Percentiles rank a stretch among this genome's conserved stretches.
phyloP scores from a whole-genome alignment of 805 yeast genomes.

The Barnettozyma pratensis region DNA sequence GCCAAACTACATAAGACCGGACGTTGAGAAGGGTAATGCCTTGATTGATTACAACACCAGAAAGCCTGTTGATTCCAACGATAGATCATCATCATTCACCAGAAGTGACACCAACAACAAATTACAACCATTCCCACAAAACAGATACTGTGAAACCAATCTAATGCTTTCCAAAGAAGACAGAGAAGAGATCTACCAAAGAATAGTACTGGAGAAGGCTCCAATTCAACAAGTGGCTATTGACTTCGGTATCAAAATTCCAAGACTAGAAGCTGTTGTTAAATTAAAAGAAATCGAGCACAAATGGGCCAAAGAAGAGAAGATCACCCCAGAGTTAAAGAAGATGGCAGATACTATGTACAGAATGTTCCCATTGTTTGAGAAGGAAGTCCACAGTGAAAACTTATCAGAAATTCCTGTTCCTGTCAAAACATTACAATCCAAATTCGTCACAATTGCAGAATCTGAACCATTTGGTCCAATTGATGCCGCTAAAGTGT shows the following conservation, averaged over 20 bases:
- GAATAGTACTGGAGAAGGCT: conserved; percentile 44
- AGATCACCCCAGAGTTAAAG: conserved; percentile 49
- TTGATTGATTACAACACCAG: conserved; percentile 31
- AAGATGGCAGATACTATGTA: conserved; percentile 60
- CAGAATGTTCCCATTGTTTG: conserved; percentile 75
- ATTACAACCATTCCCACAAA: conserved; percentile 81
- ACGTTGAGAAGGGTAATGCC: conserved; percentile 37
- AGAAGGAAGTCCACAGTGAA: conserved; percentile 46
- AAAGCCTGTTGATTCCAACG: conserved; percentile 22
- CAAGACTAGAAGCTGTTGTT: conserved; percentile 85
- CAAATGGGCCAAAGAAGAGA: conserved; percentile 48
- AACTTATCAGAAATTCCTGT: conserved; percentile 92
- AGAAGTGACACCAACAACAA: conserved; percentile 10
- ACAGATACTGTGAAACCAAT: conserved; percentile 65
- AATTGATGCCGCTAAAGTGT: conserved; percentile 83
- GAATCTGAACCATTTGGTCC: conserved; percentile 97
- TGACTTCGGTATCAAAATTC: conserved; percentile 72
- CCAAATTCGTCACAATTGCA: conserved; percentile 82
- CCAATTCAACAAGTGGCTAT: conserved; percentile 72
- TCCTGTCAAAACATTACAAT: conserved; percentile 74
- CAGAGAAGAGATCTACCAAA: conserved; percentile 55
- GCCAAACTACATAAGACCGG: conserved; percentile 69
- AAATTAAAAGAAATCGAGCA: conserved; percentile 63
- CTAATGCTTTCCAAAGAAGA: conserved; percentile 51
- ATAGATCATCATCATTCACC: conserved; percentile 7